Conservation (phyloP, 495 filamentous ascomycete genomes). For the Coniosporium apollinis region DNA sequence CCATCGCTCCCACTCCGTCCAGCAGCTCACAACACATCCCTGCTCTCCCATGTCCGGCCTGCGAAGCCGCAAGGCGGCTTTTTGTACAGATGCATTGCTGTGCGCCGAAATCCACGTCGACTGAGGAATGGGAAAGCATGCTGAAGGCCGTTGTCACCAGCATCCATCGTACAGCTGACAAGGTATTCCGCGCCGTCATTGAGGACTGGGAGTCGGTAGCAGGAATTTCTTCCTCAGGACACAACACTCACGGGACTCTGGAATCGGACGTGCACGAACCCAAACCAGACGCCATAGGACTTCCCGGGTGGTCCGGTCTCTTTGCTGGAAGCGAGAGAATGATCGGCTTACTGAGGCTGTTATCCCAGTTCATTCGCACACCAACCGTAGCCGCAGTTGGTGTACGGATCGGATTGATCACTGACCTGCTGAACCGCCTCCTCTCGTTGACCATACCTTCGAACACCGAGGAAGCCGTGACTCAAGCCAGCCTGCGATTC, state of each 20-base stretch:
- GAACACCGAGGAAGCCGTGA: conserved; percentile 7
- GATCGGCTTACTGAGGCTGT: conserved; percentile 36
- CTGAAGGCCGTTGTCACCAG: conserved; percentile 39
- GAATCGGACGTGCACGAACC: conserved; percentile 25
- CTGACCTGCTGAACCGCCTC: conserved; percentile 50
- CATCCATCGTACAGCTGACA: conserved; percentile 50
- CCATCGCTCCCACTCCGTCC: conserved; percentile 38
- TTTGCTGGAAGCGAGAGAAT: conserved; percentile 53
- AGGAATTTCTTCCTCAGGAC: conserved; percentile 12
- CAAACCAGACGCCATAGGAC: conserved; percentile 29
- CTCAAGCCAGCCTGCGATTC: conserved; percentile 24
- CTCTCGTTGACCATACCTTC: conserved; percentile 46
- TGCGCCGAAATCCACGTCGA: conserved; percentile 53
- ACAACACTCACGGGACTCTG: conserved; percentile 7
- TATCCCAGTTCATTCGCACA: conserved; percentile 38
- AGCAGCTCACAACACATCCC: conserved; percentile 1
- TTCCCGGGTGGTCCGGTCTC: conserved; percentile 55
- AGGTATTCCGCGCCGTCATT: conserved; percentile 55
- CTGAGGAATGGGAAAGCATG: conserved; percentile 55
- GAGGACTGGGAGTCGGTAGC: conserved; percentile 60
- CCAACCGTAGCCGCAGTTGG: conserved; percentile 42
- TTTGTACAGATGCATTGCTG: conserved; percentile 55
- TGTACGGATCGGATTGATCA: conserved; percentile 44
- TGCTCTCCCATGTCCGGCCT: conserved; percentile 29
- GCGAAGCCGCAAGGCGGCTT: conserved; percentile 38